A percentile compares a stretch with the other conserved stretches of the same genome.
phyloP scores from a whole-genome alignment of 2,329 filamentous ascomycete genomes.

The Drechslerella coelobrocha region DNA sequence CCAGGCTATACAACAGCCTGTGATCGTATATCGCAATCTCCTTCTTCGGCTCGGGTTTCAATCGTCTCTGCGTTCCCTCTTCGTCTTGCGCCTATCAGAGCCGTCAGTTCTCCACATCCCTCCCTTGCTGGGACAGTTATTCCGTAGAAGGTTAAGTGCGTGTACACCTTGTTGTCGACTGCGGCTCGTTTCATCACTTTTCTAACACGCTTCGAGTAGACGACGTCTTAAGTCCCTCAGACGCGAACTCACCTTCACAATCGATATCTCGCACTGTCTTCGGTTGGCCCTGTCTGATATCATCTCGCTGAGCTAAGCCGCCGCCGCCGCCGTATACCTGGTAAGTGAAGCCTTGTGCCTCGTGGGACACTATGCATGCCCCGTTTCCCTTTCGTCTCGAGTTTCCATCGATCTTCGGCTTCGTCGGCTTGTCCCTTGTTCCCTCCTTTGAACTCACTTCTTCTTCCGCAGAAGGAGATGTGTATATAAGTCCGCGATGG shows the following conservation, averaged over 20 bases:
- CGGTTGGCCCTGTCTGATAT: constrained; percentile 11
- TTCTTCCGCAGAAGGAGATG: constrained; percentile 9
- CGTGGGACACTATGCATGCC: constrained; percentile 27
- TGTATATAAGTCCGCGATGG: constrained; percentile 34
- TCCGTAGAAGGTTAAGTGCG: not conserved
- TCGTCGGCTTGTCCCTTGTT: not conserved
- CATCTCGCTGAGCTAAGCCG: constrained; percentile 50
- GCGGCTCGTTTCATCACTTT: constrained; percentile 45
- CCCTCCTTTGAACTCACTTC: too few species aligned
- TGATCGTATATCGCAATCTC: constrained; percentile 44
- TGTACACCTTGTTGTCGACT: constrained; percentile 1
- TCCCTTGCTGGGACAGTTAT: not conserved
- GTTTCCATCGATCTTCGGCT: not conserved
- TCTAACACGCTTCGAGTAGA: constrained; percentile 37
- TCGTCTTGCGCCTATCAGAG: not conserved
- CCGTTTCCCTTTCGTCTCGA: constrained; percentile 6
- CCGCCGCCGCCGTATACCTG: constrained; percentile 26
- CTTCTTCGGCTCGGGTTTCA: constrained; percentile 18
- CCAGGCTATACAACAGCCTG: constrained; percentile 44
- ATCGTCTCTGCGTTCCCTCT: constrained; percentile 1
- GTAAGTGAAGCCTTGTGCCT: constrained; percentile 50
- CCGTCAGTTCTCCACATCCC: constrained; percentile 1
- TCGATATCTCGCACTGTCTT: too few species aligned
- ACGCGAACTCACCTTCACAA: too few species aligned
- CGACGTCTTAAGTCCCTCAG: not conserved